phyloP scores from a whole-genome alignment of 768 basidiomycete species.

The Pisolithus tinctorius region DNA sequence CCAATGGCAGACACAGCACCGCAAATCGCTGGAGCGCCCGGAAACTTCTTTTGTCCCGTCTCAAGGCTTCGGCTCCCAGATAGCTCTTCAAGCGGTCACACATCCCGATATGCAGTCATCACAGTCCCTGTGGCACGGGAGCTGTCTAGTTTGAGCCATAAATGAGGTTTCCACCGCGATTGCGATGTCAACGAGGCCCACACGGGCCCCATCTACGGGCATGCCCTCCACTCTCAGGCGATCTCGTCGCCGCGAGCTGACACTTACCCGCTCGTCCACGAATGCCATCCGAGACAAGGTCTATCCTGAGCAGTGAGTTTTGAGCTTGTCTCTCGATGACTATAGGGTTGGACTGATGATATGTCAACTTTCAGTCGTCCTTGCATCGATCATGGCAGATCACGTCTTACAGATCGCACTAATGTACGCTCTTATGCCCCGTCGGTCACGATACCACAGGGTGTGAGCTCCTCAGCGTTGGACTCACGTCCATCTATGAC shows the following conservation, averaged over 20 bases:
- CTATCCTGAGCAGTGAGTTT: slow-evolving; percentile 25
- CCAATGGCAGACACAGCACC: slow-evolving; percentile 7
- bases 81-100: neutral
- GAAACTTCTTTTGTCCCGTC: slow-evolving; percentile 4
- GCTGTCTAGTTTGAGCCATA: slow-evolving; percentile 19
- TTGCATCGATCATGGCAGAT: slow-evolving; percentile 15
- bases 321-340: neutral
- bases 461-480: slow-evolving; percentile 9
- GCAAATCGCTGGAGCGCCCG: neutral
- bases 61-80: neutral
- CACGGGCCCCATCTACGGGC: slow-evolving; percentile 12
- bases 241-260: slow-evolving; percentile 41
- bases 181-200: slow-evolving; percentile 11
- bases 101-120: slow-evolving; percentile 6
- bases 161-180: slow-evolving; percentile 17
- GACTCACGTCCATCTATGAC: slow-evolving; percentile 23
- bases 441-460: slow-evolving; percentile 12
- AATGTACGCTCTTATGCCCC: slow-evolving; percentile 11
- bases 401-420: slow-evolving; percentile 16
- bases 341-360: too few species aligned
- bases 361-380: slow-evolving; percentile 3
- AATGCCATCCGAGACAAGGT: slow-evolving; percentile 40
- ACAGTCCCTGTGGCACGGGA: slow-evolving; percentile 25
- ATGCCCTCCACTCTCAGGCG: slow-evolving; percentile 40
- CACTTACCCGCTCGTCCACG: slow-evolving; percentile 45